Conservation (phyloP, 2,329 filamentous ascomycete genomes). For the Sclerotinia sclerotiorum region DNA sequence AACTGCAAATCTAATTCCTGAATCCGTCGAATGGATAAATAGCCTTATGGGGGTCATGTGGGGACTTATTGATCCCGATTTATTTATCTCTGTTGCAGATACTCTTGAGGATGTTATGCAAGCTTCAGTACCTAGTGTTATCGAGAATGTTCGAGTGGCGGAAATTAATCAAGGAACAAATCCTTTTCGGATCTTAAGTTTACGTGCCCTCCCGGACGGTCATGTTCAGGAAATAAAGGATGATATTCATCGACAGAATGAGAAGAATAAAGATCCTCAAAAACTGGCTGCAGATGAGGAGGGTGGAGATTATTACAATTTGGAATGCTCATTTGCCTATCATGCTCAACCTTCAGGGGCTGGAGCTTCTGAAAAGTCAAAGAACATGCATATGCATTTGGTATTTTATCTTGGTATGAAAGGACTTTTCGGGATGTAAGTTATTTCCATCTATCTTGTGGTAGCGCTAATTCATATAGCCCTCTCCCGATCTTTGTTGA, state of each 20-base stretch:
- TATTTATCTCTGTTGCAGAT: slow-evolving; percentile 88
- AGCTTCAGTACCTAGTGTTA: slow-evolving; percentile 83
- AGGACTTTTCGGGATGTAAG: slow-evolving; percentile 37
- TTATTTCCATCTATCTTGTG: not conserved
- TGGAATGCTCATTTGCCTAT: slow-evolving; percentile 88
- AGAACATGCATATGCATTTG: slow-evolving; percentile 96
- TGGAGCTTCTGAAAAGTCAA: slow-evolving; percentile 75
- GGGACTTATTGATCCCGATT: slow-evolving; percentile 91
- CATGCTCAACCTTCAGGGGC: slow-evolving; percentile 75
- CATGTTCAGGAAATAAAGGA: slow-evolving; percentile 82
- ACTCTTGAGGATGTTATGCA: slow-evolving; percentile 96
- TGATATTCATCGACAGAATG: slow-evolving; percentile 74
- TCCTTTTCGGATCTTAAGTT: slow-evolving; percentile 81
- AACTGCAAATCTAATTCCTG: slow-evolving; percentile 83
- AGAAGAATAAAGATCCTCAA: slow-evolving; percentile 79
- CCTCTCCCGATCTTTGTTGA: slow-evolving; percentile 58
- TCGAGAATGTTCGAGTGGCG: slow-evolving; percentile 92
- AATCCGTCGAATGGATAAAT: slow-evolving; percentile 97
- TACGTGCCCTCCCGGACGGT: slow-evolving; percentile 79
- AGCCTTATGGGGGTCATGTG: slow-evolving; percentile 80
- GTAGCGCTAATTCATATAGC: slow-evolving; percentile 7
- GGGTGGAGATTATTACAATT: slow-evolving; percentile 88
- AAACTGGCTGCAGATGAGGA: slow-evolving; percentile 87
- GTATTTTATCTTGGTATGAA: slow-evolving; percentile 80
- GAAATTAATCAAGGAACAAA: slow-evolving; percentile 95